Base-by-base conservation (phyloP, 2,329 filamentous ascomycete genomes). In the Podosphaera aphanis region DNA sequence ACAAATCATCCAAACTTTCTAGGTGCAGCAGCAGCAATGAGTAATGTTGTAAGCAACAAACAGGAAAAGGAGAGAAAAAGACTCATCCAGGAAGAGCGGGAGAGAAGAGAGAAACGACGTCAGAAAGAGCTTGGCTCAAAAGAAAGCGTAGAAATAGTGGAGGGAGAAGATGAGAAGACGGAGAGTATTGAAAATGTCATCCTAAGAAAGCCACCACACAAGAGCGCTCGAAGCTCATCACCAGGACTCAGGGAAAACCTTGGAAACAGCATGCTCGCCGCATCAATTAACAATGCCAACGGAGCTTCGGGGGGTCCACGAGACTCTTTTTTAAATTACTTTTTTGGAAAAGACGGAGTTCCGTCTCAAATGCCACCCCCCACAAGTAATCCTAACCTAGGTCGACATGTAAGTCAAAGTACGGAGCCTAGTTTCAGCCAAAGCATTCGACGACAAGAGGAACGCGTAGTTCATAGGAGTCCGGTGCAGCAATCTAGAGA, bases 1-100 rank as follows among this genome's bases (percentile, higher is more conserved):
- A 98, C 90, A 37, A 98, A 98, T 59, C 90, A 98, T 60, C 90
- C 90, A 43, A 98, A 98, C 63, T 98, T 98, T 66, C 74, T 95
- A 15, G 90, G 90, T 39, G 90, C 90, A 15, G 88, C 90, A 19
- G 88, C 86, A 31, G 90, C 90, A 50, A 98, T 98, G 90, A 88
- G 84, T 53, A 85, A 90, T 42, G 88, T 98, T 41, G 92, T 98
- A 49, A 83, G 76, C 58, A 88, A 81, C 59, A 93, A 90, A 64
- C 85, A 95, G 60, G 90, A 98, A 53, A 79, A 85, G 54, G 88
- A 98, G 63, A 79, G 84, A 62, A 86, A 84, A 61, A 73, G 70
- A 35, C 63, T 82, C 37, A 68, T 83, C 16, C 79, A 83, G 48
- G 85, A 93, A 55, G 86, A 95, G 62, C 76, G 82, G 53, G 79